Evolutionary conservation across 441 rosid genomes (phyloP).

Genomic region (Populus hybrid): DNA sequence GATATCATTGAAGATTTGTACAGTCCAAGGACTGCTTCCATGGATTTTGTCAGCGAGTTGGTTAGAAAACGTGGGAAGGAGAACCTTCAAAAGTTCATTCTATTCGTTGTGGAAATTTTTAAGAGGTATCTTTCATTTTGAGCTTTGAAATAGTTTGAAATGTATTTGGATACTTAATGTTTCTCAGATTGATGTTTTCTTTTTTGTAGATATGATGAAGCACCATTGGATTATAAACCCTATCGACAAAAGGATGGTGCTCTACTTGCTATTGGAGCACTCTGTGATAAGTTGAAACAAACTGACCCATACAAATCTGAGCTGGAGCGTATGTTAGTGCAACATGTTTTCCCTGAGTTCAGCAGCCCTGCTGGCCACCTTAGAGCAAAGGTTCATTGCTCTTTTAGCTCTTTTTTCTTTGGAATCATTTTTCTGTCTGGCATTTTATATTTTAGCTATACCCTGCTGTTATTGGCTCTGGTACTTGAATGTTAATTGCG

Average conservation of each 20-base stretch:
- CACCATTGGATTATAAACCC: conserved; percentile 49
- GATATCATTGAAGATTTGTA: conserved; percentile 84
- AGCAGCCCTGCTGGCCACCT: conserved; percentile 92
- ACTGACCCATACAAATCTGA: conserved; percentile 95
- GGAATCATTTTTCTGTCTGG: neutral
- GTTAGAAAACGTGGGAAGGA: conserved; percentile 83
- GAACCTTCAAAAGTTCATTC: conserved; percentile 73
- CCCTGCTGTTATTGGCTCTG: neutral
- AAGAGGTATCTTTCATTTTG: conserved; percentile 43
- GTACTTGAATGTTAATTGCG: neutral
- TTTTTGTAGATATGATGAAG: conserved; percentile 52
- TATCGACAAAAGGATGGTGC: conserved; percentile 80
- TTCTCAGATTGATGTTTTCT: neutral
- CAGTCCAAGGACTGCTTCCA: conserved; percentile 77
- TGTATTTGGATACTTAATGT: conserved; percentile 10
- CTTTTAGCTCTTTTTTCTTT: neutral
- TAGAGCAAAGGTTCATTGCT: conserved; percentile 77
- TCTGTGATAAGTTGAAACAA: conserved; percentile 95
- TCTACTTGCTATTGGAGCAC: conserved; percentile 84
- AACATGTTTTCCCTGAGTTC: conserved; percentile 98
- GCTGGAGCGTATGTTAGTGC: conserved; percentile 92
- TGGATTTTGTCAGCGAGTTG: conserved; percentile 82
- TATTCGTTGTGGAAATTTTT: conserved; percentile 61
- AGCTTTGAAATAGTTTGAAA: neutral
- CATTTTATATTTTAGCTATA: conserved; percentile 1